Conservation (phyloP, 23 red algal genomes). For the Gracilaria gracilis region DNA sequence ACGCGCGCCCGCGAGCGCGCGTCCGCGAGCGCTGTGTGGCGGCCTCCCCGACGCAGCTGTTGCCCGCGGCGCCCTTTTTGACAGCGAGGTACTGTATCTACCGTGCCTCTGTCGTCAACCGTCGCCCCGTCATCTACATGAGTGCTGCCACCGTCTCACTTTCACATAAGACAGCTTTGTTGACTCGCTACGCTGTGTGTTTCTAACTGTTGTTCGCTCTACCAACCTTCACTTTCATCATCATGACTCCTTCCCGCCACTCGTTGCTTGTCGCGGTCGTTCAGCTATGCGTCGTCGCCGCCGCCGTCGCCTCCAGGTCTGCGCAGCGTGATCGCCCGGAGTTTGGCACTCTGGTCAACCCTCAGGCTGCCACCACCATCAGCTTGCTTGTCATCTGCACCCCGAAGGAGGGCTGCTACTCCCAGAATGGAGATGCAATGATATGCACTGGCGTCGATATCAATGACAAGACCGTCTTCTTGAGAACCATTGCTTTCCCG, state of each 20-base stretch:
- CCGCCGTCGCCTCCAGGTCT: background rate
- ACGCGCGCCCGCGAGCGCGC: too few species aligned
- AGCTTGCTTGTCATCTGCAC: slow-evolving; percentile 1
- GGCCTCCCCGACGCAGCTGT: too few species aligned
- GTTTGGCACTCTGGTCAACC: background rate
- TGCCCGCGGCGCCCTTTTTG: too few species aligned
- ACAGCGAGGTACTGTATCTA: too few species aligned
- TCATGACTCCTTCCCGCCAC: background rate
- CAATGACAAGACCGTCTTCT: background rate
- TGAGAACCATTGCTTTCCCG: background rate
- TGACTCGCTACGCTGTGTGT: background rate
- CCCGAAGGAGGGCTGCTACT: slow-evolving; percentile 14
- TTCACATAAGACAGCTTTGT: too few species aligned
- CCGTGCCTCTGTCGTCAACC: too few species aligned
- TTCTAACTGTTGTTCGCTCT: background rate
- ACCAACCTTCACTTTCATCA: background rate
- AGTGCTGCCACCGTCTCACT: too few species aligned
- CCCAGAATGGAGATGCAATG: slow-evolving; percentile 11
- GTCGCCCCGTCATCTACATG: too few species aligned
- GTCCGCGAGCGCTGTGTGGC: too few species aligned
- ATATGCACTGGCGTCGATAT: slow-evolving; percentile 1
- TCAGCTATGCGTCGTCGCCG: background rate
- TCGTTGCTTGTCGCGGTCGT: background rate
- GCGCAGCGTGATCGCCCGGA: background rate
- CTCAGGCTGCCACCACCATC: background rate